Percentiles rank a stretch among this genome's conserved stretches.
Conservation (phyloP, 257 asterid genomes). For the Fraxinus excelsior region DNA sequence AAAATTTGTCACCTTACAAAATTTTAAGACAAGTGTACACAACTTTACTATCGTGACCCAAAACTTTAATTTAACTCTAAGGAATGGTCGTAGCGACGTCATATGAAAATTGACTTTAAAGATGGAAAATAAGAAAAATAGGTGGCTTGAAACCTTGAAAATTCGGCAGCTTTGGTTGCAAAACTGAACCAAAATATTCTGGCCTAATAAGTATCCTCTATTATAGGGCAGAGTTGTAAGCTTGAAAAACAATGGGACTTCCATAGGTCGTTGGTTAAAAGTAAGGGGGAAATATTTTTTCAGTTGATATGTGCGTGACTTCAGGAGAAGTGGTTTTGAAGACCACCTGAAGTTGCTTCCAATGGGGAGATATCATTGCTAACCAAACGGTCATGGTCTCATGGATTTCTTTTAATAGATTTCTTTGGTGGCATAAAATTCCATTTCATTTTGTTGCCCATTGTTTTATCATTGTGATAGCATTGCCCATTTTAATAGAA, state of each 20-base stretch:
- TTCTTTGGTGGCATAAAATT: neutral
- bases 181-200: neutral
- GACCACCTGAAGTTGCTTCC: neutral
- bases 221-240: neutral
- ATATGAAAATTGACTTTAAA: neutral
- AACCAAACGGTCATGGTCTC: neutral
- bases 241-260: neutral
- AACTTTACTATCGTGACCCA: no score
- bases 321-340: neutral
- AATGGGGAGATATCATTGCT: neutral
- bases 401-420: neutral
- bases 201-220: neutral
- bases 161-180: neutral
- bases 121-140: neutral
- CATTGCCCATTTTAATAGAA: neutral
- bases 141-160: neutral
- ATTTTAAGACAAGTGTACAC: no score
- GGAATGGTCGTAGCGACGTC: no score
- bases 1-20: no score
- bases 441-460: neutral
- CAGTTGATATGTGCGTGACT: neutral
- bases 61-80: no score
- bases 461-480: neutral
- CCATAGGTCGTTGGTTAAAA: neutral
- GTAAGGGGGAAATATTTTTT: neutral